Evolutionary conservation across 2,329 filamentous ascomycete genomes (phyloP).

Genomic region (Trichoderma lentiforme): DNA sequence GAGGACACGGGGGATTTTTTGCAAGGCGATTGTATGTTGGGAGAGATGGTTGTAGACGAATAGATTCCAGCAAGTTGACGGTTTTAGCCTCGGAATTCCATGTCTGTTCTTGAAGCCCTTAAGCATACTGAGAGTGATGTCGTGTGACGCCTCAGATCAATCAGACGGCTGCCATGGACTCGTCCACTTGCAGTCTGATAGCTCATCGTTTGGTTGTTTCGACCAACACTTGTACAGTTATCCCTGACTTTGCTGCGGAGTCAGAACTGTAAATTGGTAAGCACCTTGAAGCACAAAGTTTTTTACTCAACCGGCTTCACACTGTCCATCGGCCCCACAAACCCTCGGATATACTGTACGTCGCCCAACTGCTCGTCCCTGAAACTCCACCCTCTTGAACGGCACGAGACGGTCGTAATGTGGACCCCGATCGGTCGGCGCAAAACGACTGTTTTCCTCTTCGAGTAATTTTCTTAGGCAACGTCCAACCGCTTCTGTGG

Average conservation of each 20-base stretch:
- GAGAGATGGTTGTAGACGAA: neutral
- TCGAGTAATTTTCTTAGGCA: neutral
- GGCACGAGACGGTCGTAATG: neutral
- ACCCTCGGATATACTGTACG: neutral
- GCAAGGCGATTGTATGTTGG: neutral
- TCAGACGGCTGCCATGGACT: neutral
- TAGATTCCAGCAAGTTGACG: neutral
- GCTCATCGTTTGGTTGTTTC: neutral
- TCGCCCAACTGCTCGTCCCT: neutral
- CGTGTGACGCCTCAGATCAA: neutral
- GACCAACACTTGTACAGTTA: neutral
- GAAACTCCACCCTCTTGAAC: neutral
- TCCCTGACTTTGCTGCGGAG: neutral
- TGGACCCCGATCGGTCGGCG: neutral
- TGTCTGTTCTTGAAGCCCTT: neutral
- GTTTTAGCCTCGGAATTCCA: neutral
- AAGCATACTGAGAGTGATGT: neutral
- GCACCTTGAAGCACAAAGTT: neutral
- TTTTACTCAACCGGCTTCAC: neutral
- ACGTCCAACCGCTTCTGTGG: neutral
- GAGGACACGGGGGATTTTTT: rapidly evolving
- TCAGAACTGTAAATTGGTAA: neutral
- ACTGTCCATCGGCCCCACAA: neutral
- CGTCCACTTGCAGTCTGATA: neutral
- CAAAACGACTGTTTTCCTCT: neutral